Conservation (phyloP, 1,284 basidiomycete species). For the Paramarasmius palmivorus region DNA sequence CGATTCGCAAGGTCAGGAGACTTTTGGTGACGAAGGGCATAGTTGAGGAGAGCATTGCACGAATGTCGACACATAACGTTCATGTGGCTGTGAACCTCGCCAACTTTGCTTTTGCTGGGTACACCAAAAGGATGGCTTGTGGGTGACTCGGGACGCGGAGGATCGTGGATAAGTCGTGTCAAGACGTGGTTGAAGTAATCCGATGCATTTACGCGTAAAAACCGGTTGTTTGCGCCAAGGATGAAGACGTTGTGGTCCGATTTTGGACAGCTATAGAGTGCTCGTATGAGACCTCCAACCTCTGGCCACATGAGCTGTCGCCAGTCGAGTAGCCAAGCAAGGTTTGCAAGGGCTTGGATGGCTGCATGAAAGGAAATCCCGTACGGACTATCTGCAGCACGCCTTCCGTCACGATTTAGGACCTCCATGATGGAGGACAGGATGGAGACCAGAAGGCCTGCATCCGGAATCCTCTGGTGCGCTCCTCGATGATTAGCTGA, state of each 20-base stretch:
- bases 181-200: slow-evolving; percentile 61
- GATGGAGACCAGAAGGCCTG: neutral
- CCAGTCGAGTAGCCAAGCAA: slow-evolving; percentile 52
- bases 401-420: slow-evolving; percentile 17
- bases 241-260: slow-evolving; percentile 47
- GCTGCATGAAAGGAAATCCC: slow-evolving; percentile 26
- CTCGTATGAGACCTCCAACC: slow-evolving; percentile 45
- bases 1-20: slow-evolving; percentile 46
- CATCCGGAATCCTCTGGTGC: neutral
- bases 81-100: slow-evolving; percentile 8
- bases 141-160: slow-evolving; percentile 11
- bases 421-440: slow-evolving; percentile 17
- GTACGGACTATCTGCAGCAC: slow-evolving; percentile 11
- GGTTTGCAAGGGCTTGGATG: slow-evolving; percentile 61
- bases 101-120: neutral
- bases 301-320: slow-evolving; percentile 45
- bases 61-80: slow-evolving; percentile 38
- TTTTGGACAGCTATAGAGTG: slow-evolving; percentile 52
- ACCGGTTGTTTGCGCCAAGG: slow-evolving; percentile 25
- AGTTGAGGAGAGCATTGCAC: slow-evolving; percentile 67
- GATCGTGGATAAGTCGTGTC: slow-evolving; percentile 36
- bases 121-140: slow-evolving; percentile 24
- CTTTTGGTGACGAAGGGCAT: slow-evolving; percentile 60
- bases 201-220: slow-evolving; percentile 44
- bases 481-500: too few species aligned